Base-by-base conservation (phyloP, 2,329 filamentous ascomycete genomes). In the Apiospora arundinis region DNA sequence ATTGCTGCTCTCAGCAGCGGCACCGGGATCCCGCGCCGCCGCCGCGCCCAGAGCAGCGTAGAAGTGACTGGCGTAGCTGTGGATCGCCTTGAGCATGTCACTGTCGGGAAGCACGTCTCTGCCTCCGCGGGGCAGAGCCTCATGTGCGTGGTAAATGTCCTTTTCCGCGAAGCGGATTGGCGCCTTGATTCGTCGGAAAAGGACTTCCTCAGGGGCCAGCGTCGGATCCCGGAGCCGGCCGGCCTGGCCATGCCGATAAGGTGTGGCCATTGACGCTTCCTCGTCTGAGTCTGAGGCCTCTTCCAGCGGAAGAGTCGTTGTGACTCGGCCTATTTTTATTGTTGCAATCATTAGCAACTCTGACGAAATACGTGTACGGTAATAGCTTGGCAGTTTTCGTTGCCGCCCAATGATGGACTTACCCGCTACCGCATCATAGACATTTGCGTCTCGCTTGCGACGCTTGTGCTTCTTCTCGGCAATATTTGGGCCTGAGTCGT, bases 371-470 rank as follows among this genome's bases (percentile, higher is more conserved):
- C 32, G 28, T 40, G 25, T 56, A 18, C 14, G 42, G 66, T 48
- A 44, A 23, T 48, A 16, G 45, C 14, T 45, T 28, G 37, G 69
- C 49, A 23, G 23, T 37, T 45, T 16, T 14, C 60, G 23, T 45
- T 49, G n/a, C 46, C 6, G 40, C 40, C n/a, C 16, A 44, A 44
- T 49, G 46, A 44, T 18, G n/a, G 76, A 32, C 81, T 75, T 78
- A 92, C 92, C 91, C 76, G 92, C 91, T 70, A 93, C 91, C 21
- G 92, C 92, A 81, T 95, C 92, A 80, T 92, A 95, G 25, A 95
- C 81, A 25, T 87, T 93, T 52, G 87, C 85, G 66, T 75, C 79
- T 79, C 77, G 74, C 73, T 70, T 77, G 69, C 70, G 74, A 42
- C 74, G 76, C 71, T 73, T 77, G 21, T 72, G 73, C 52, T 68